Base-by-base conservation (phyloP, 768 basidiomycete species). In the Termitomyces sp. region DNA sequence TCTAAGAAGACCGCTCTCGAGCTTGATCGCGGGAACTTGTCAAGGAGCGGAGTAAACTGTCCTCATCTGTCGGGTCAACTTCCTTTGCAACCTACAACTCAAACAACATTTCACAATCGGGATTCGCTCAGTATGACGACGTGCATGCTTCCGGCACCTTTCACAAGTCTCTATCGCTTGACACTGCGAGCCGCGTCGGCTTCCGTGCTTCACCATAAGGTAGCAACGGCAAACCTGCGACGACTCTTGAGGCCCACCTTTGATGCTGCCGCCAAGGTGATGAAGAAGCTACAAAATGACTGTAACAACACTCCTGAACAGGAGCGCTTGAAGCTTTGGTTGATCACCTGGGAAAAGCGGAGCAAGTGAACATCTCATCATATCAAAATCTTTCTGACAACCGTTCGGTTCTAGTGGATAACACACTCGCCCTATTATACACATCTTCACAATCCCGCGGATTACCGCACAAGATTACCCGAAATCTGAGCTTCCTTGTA, bases 401-500 rank as follows among this genome's bases (percentile, higher is more conserved):
- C 51, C 15, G n/a, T 14, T 48, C 17, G 9, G 54, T 44, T 53
- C 7, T 57, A 91, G 89, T 88, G 68, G 87, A 91, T 63, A 78
- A 76, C 57, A 89, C 87, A 0, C 74, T 91, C 41, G 74, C 75
- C 33, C 61, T 91, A 9, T 66, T 91, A 46, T 77, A 81, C 68
- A 80, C 75, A 28, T 85, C 89, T n/a, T 78, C 81, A 3, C 73
- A 75, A 56, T 78, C 81, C 35, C 80, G 86, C 28, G 89, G 89
- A 14, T 69, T 87, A 14, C 68, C 87, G 11, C 84, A 88, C 64
- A 71, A 71, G 55, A 62, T 83, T 6, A 83, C 85, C 6, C 78
- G 78, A 17, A 88, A 89, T 62, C 68, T 87, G 12, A 68, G 69
- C 10, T 65, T 73, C 21, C 60, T 82, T 50, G 61, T 73, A 31